These are phyloP conservation scores for Triangularia verruculosa DNA, from an alignment of 2,329 filamentous ascomycete genomes.

Conservation along the genomic window DNA sequence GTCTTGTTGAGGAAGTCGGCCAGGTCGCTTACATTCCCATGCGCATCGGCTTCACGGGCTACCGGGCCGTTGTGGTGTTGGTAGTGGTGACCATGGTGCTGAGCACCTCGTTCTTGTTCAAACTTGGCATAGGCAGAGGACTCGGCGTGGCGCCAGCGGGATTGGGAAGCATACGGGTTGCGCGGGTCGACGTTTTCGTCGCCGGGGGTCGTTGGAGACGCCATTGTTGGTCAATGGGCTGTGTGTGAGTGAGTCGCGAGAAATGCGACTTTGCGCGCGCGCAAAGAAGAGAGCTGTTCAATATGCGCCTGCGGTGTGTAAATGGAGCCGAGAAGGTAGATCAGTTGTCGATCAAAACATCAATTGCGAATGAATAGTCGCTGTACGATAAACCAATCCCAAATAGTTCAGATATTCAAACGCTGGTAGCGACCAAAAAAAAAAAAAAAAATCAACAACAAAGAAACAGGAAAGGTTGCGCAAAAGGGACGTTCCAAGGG, in stretches of 20 bases:
- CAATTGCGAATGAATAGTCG: no score
- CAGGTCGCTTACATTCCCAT: constrained; percentile 48
- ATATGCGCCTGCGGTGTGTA: no score
- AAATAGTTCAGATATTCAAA: no score
- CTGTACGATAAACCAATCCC: no score
- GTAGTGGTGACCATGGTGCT: constrained; percentile 24
- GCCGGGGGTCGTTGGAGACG: constrained; percentile 14
- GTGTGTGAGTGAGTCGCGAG: no score
- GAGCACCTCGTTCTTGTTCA: constrained; percentile 34
- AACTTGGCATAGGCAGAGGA: constrained; percentile 53
- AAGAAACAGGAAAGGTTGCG: not conserved
- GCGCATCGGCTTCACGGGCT: constrained; percentile 42
- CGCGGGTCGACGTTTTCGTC: constrained; percentile 28
- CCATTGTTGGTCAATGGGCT: constrained; percentile 19
- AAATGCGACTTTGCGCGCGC: not conserved
- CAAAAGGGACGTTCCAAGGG: not conserved
- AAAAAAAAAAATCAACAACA: not conserved
- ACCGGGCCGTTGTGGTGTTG: constrained; percentile 15
- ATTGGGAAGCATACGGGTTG: constrained; percentile 57
- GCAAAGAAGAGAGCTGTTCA: no score
- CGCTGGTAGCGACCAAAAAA: not conserved
- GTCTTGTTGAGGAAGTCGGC: constrained; percentile 55
- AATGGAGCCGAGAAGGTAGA: not conserved
- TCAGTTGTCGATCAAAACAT: not conserved
- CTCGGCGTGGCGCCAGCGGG: constrained; percentile 63